Conservation (phyloP, 2,329 filamentous ascomycete species). For the Trichoderma arundinaceum region DNA sequence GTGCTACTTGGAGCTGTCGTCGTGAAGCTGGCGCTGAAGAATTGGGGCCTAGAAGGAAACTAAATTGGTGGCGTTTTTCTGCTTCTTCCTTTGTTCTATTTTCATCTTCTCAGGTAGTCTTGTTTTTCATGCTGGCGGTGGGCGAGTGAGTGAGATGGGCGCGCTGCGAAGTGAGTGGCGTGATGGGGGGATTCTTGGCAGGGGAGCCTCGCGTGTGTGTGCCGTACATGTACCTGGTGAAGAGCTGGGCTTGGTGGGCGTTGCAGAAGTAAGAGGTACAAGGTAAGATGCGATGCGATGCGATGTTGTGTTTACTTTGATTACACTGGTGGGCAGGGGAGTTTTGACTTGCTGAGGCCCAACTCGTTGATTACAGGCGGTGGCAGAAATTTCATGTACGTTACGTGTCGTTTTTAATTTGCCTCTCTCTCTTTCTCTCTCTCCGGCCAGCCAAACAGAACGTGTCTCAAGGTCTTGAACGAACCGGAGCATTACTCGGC, state of each 20-base stretch:
- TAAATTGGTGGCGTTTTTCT: slow-evolving; percentile 10
- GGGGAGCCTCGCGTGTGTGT: slow-evolving; percentile 10
- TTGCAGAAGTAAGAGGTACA: not conserved
- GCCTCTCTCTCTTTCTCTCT: not conserved
- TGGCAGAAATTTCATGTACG: not conserved
- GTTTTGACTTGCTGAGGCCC: no score
- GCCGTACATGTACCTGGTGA: not conserved
- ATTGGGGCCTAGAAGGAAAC: not conserved
- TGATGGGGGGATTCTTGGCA: not conserved
- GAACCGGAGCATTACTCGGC: not conserved
- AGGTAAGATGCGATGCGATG: not conserved
- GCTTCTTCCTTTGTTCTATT: no score
- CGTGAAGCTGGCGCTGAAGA: not conserved
- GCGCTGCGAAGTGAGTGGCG: no score
- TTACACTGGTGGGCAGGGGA: not conserved
- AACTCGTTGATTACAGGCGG: no score
- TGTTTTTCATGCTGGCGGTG: no score
- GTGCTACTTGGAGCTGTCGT: no score
- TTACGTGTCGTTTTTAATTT: slow-evolving; percentile 21
- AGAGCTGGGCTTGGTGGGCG: not conserved
- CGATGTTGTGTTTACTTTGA: no score
- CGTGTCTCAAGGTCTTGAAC: no score
- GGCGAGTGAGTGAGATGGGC: no score
- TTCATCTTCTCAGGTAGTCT: no score
- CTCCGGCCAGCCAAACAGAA: no score